A percentile compares a stretch with the other conserved stretches of the same genome.
phyloP scores from a whole-genome alignment of 2,329 filamentous ascomycete species.

The Colletotrichum costaricense region DNA sequence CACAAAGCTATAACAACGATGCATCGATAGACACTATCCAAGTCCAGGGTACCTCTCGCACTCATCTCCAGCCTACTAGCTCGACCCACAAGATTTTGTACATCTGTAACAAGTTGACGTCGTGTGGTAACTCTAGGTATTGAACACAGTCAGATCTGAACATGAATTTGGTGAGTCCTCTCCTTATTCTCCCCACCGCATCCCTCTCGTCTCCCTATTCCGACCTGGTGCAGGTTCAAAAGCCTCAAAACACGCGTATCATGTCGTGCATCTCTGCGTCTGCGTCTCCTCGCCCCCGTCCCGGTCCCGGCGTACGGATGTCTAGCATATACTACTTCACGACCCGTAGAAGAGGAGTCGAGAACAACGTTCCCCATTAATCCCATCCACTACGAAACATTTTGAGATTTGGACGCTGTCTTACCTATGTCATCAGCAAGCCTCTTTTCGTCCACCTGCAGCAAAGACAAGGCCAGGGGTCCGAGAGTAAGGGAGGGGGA shows the following conservation, averaged over 20 bases:
- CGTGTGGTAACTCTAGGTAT: neutral
- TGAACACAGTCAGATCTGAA: neutral
- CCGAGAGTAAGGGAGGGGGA: slow-evolving; percentile 21
- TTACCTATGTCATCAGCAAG: slow-evolving; percentile 31
- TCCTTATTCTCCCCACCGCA: neutral
- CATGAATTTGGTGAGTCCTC: slow-evolving; percentile 2
- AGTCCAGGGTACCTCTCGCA: neutral
- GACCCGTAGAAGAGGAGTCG: slow-evolving; percentile 29
- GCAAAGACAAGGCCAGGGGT: slow-evolving; percentile 27
- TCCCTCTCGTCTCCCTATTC: neutral
- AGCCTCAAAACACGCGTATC: slow-evolving; percentile 14
- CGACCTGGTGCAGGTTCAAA: neutral
- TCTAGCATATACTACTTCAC: slow-evolving; percentile 15
- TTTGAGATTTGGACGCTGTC: slow-evolving; percentile 5
- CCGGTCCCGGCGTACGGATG: slow-evolving; percentile 15
- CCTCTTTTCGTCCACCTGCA: slow-evolving; percentile 31
- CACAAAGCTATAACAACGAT: neutral
- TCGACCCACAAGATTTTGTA: neutral
- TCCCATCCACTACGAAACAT: slow-evolving; percentile 13
- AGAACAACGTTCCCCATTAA: slow-evolving; percentile 20
- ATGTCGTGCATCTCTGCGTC: slow-evolving; percentile 33
- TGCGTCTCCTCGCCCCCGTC: slow-evolving; percentile 16
- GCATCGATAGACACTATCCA: neutral
- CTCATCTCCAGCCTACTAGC: slow-evolving; percentile 1
- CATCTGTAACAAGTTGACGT: slow-evolving; percentile 10